Conservation (phyloP, 2,329 filamentous ascomycete species). For the Botryotinia globosa region DNA sequence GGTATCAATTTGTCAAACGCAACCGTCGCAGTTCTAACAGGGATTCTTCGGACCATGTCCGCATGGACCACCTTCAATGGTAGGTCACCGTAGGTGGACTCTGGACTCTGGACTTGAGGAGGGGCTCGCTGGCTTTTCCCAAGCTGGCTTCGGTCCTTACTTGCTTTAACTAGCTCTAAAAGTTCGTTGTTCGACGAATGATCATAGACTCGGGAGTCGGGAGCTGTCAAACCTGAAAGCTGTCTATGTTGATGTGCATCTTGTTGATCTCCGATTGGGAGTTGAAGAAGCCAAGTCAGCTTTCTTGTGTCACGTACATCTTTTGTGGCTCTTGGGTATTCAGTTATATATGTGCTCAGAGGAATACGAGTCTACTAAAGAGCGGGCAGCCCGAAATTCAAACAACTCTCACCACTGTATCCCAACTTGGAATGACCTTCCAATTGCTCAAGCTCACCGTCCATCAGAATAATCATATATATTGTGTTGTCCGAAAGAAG, state of each 20-base stretch:
- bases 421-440: neutral
- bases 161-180: neutral
- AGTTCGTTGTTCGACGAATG: slow-evolving; percentile 3
- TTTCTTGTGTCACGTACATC: neutral
- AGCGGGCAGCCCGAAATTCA: neutral
- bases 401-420: neutral
- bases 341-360: neutral
- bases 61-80: slow-evolving; percentile 11
- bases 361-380: neutral
- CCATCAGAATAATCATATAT: neutral
- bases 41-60: slow-evolving; percentile 4
- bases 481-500: neutral
- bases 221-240: slow-evolving; percentile 9
- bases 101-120: neutral
- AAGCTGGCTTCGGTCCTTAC: slow-evolving; percentile 3
- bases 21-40: slow-evolving; percentile 18
- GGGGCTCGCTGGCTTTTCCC: slow-evolving; percentile 15
- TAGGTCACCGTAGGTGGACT: neutral
- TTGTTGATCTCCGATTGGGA: neutral
- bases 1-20: slow-evolving; percentile 16
- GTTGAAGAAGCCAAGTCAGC: neutral
- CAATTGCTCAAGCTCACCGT: neutral
- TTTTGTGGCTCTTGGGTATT: slow-evolving; percentile 5
- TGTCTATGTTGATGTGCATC: neutral
- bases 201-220: slow-evolving; percentile 1